Conservation (phyloP, 768 basidiomycete species). For the Pleurotus salmoneostramineus region DNA sequence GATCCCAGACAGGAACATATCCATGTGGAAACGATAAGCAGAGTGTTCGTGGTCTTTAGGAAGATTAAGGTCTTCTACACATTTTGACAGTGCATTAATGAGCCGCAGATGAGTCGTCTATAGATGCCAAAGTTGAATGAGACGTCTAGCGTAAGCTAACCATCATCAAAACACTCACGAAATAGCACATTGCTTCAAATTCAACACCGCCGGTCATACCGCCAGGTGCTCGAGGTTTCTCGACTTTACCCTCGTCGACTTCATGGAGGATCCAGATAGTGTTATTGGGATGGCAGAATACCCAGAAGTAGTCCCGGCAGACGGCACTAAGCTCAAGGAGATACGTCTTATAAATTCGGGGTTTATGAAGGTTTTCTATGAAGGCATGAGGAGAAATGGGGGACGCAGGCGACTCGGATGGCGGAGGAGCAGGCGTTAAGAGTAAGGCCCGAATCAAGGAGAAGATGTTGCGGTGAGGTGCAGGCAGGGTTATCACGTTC, state of each 20-base stretch:
- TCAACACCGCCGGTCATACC: conserved; percentile 99
- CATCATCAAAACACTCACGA: conserved; percentile 52
- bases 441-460: conserved; percentile 72
- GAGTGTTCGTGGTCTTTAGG: conserved; percentile 69
- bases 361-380: conserved; percentile 65
- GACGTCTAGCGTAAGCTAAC: not conserved
- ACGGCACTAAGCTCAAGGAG: conserved; percentile 83
- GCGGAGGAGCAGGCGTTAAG: conserved; percentile 67
- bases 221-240: conserved; percentile 90
- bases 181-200: conserved; percentile 94
- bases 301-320: conserved; percentile 94
- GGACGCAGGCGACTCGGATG: conserved; percentile 54
- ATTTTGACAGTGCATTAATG: conserved; percentile 73
- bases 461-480: conserved; percentile 70
- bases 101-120: conserved; percentile 89
- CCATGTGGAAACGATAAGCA: conserved; percentile 78
- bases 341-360: conserved; percentile 78
- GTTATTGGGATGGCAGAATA: conserved; percentile 95
- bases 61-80: conserved; percentile 60
- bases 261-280: conserved; percentile 84
- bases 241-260: conserved; percentile 80
- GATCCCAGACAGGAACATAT: conserved; percentile 88
- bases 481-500: conserved; percentile 61
- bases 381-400: conserved; percentile 77
- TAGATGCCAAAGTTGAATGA: not conserved